Conservation (phyloP, 78 protist genomes). For the Anaeramoeba flamelloides region DNA sequence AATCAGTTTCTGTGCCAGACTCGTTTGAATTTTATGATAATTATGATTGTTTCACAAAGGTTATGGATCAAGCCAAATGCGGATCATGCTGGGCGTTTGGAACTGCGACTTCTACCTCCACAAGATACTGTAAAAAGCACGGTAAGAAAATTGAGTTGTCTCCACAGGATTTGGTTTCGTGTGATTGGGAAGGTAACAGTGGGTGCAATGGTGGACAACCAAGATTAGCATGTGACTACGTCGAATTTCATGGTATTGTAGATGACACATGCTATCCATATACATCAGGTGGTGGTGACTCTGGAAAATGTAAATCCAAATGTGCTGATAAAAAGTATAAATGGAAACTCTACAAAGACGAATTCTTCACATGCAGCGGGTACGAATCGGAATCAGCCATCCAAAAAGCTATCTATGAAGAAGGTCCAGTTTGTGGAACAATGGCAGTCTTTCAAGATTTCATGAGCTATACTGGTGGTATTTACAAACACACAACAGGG, state of each 20-base stretch:
- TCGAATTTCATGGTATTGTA: background rate
- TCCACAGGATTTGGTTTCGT: background rate
- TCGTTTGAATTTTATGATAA: no score
- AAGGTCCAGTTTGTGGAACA: conserved; percentile 33
- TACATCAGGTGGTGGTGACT: background rate
- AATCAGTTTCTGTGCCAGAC: no score
- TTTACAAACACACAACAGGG: conserved; percentile 17
- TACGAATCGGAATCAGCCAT: background rate
- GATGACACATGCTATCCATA: background rate
- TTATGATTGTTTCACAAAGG: no score
- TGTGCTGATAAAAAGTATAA: no score
- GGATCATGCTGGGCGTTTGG: background rate
- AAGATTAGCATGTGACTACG: background rate
- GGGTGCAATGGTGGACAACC: background rate
- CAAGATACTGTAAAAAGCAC: background rate
- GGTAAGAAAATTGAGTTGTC: background rate
- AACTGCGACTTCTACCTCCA: background rate
- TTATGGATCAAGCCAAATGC: no score
- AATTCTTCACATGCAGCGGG: background rate
- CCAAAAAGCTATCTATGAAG: conserved; percentile 11
- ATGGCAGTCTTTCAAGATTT: conserved; percentile 28
- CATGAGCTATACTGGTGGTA: conserved; percentile 22
- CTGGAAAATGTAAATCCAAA: background rate
- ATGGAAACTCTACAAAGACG: no score
- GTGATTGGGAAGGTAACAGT: background rate